Percentiles rank a stretch among this genome's conserved stretches.
These are phyloP conservation scores for Amyloporia xantha DNA, from an alignment of 768 basidiomycete genomes.

Conservation along the genomic window DNA sequence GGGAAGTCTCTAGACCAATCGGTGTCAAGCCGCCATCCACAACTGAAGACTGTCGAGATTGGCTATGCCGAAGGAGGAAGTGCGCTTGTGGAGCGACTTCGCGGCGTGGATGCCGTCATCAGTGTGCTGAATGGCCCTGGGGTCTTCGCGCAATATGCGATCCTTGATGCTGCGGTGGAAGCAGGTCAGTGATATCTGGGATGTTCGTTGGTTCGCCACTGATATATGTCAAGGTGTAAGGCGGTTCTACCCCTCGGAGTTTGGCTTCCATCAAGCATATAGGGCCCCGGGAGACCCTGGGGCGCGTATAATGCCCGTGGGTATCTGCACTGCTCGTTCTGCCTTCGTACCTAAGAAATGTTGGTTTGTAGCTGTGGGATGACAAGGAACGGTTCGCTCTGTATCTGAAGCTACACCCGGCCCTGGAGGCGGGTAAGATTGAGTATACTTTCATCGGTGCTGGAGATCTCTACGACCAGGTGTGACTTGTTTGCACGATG, in stretches of 20 bases:
- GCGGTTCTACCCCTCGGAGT: constrained; percentile 3
- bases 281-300: background rate
- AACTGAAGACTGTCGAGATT: background rate
- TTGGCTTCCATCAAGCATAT: background rate
- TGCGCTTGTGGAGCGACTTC: background rate
- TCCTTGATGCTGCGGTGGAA: background rate
- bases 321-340: background rate
- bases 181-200: background rate
- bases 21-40: background rate
- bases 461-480: constrained; percentile 1
- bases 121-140: background rate
- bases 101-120: constrained; percentile 1
- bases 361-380: background rate
- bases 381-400: constrained; percentile 1
- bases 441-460: constrained; percentile 1
- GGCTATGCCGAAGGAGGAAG: background rate
- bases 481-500: background rate
- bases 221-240: background rate
- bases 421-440: background rate
- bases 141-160: background rate
- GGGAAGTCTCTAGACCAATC: background rate
- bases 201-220: background rate
- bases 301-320: background rate
- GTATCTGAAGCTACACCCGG: background rate
- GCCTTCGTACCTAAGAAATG: background rate